Conservation (phyloP, 2,329 filamentous ascomycete genomes). For the Talaromyces funiculosus region DNA sequence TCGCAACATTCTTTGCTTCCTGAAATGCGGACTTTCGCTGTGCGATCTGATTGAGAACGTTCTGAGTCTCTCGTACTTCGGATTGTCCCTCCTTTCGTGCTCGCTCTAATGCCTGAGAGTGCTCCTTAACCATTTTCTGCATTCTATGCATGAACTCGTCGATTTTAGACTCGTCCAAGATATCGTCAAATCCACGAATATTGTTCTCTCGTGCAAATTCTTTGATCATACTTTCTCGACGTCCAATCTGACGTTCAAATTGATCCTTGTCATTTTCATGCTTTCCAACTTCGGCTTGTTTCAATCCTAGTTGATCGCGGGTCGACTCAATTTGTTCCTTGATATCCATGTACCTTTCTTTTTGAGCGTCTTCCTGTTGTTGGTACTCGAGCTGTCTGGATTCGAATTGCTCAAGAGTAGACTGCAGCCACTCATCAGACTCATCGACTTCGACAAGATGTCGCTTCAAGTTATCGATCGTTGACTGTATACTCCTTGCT, state of each 20-base stretch:
- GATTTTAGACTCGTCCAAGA: slow-evolving; percentile 68
- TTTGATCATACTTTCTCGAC: slow-evolving; percentile 68
- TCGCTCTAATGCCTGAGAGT: slow-evolving; percentile 70
- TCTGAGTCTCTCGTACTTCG: slow-evolving; percentile 70
- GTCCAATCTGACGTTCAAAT: slow-evolving; percentile 71
- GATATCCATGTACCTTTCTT: slow-evolving; percentile 61
- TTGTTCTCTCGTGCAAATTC: slow-evolving; percentile 70
- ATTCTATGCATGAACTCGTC: slow-evolving; percentile 72
- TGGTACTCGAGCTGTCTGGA: slow-evolving; percentile 63
- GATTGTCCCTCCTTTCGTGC: slow-evolving; percentile 65
- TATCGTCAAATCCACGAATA: slow-evolving; percentile 77
- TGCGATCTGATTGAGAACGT: slow-evolving; percentile 65
- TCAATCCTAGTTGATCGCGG: slow-evolving; percentile 37
- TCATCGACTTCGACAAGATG: slow-evolving; percentile 74
- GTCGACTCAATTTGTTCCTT: slow-evolving; percentile 44
- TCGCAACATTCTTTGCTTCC: slow-evolving; percentile 69
- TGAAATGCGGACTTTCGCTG: slow-evolving; percentile 65
- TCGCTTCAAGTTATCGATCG: slow-evolving; percentile 62
- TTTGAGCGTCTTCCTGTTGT: slow-evolving; percentile 58
- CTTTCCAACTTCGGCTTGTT: slow-evolving; percentile 55
- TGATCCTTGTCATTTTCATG: slow-evolving; percentile 81
- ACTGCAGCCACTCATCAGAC: slow-evolving; percentile 68
- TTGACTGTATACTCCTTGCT: slow-evolving; percentile 63
- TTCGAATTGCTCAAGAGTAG: slow-evolving; percentile 70
- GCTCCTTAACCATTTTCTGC: slow-evolving; percentile 67